A percentile compares a stretch with the other conserved stretches of the same genome.
phyloP scores from a whole-genome alignment of 805 yeast genomes.

The Metschnikowia matae region DNA sequence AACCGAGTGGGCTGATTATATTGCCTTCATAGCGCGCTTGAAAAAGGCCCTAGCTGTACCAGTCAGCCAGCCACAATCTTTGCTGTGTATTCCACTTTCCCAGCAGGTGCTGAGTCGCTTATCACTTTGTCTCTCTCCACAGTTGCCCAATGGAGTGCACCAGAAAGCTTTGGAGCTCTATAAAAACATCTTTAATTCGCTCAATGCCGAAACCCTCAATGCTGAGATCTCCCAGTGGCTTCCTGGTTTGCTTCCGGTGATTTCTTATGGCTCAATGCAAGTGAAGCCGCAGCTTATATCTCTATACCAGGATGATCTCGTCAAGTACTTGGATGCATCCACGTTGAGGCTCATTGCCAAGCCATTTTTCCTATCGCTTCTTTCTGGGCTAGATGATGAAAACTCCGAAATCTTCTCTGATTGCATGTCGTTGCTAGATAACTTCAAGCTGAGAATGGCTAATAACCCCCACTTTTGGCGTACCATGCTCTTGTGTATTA shows the following conservation, averaged over 20 bases:
- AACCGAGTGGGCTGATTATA: slow-evolving; percentile 98
- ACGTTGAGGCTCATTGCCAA: slow-evolving; percentile 52
- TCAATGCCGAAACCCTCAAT: slow-evolving; percentile 55
- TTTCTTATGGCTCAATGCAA: slow-evolving; percentile 84
- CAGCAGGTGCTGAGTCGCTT: slow-evolving; percentile 64
- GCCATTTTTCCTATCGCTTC: slow-evolving; percentile 67
- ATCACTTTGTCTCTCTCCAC: slow-evolving; percentile 74
- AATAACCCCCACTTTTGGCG: slow-evolving; percentile 87
- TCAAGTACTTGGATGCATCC: slow-evolving; percentile 31
- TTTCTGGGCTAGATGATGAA: slow-evolving; percentile 92
- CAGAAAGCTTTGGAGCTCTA: slow-evolving; percentile 81
- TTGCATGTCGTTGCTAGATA: slow-evolving; percentile 56
- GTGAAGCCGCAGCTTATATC: slow-evolving; percentile 76
- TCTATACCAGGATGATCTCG: slow-evolving; percentile 52
- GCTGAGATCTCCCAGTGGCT: slow-evolving; percentile 70
- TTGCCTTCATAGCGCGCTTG: slow-evolving; percentile 77
- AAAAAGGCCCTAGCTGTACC: slow-evolving; percentile 57
- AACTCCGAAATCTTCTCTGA: slow-evolving; percentile 75
- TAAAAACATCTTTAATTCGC: slow-evolving; percentile 58
- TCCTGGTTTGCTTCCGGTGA: slow-evolving; percentile 86
- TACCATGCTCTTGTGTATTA: slow-evolving; percentile 65
- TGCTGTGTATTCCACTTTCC: slow-evolving; percentile 59
- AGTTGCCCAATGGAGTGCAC: slow-evolving; percentile 93
- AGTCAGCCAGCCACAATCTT: slow-evolving; percentile 26
- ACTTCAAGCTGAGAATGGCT: slow-evolving; percentile 49